A percentile compares a stretch with the other conserved stretches of the same genome.
These are phyloP conservation scores for Clitopilus hobsonii DNA, from an alignment of 768 basidiomycete species.

Conservation along the genomic window DNA sequence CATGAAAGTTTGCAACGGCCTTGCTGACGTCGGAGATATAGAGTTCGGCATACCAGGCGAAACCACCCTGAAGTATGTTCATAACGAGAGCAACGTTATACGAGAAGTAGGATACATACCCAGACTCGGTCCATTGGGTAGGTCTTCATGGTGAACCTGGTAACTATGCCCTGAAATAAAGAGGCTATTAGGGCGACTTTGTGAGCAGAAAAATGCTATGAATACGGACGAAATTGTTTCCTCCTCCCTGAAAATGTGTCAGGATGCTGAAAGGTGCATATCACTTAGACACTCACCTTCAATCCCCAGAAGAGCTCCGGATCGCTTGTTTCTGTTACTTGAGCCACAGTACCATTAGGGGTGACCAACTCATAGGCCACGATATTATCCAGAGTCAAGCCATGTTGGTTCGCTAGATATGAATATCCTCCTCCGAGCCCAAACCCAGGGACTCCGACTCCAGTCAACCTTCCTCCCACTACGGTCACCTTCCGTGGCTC, in stretches of 20 bases:
- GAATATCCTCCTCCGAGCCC: conserved; percentile 64
- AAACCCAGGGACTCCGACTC: conserved; percentile 57
- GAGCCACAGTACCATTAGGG: conserved; percentile 42
- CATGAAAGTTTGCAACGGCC: conserved; percentile 36
- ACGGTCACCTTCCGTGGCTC: conserved; percentile 45
- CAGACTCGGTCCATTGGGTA: not conserved
- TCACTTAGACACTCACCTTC: conserved; percentile 20
- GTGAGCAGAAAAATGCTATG: not conserved
- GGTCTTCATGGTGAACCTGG: not conserved
- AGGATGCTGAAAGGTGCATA: not conserved
- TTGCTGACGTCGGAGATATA: conserved; percentile 19
- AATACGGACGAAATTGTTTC: conserved; percentile 10
- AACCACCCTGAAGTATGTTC: not conserved
- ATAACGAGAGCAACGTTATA: not conserved
- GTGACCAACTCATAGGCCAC: conserved; percentile 50
- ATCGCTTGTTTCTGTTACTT: conserved; percentile 27
- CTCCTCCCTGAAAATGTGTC: conserved; percentile 1
- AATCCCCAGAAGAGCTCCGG: conserved; percentile 37
- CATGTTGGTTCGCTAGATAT: conserved; percentile 57
- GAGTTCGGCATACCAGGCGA: conserved; percentile 12
- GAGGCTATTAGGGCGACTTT: too few relatives aligned
- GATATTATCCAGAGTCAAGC: conserved; percentile 52
- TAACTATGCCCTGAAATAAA: not conserved
- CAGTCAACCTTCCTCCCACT: conserved; percentile 53
- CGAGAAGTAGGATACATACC: not conserved